Evolutionary conservation across 352 stramenopile genomes (phyloP), one percentile per base, ranked within the genome.

Genomic region (Aphanomyces stellatus): DNA sequence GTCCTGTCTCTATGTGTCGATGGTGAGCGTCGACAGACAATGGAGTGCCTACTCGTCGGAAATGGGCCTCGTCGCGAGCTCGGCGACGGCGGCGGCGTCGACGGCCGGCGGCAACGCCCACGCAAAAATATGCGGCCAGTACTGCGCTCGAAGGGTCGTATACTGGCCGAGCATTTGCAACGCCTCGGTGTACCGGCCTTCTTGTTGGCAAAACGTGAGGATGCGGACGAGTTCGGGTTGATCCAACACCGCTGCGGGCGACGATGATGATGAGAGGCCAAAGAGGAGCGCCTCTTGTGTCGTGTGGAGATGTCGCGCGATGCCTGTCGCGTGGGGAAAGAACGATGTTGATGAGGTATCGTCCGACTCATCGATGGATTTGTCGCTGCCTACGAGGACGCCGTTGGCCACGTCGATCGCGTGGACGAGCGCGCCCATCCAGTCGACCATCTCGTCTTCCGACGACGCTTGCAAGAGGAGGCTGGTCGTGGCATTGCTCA

Each of bases 371-470:
- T 25, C 4, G 40, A 27, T 22, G 70, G 37, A 35, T 34, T 37
- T 34, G 10, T 28, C 65, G 8, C 33, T 24, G 0, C 77, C 80
- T 22, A 80, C 76, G 3, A 89, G 70, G 17, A 75, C 73, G 22
- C 84, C 82, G 56, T 91, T 76, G 0, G 79, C 81, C 28, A 93
- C 81, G 4, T 82, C 75, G 53, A 93, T 91, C 1, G 82, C 82
- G 2, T 79, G 81, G 60, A 87, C 74, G 64, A 93, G 79, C 24
- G 78, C 78, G 25, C 84, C 74, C 0, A 69, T 82, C 84, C 84
- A 93, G 24, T 76, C 63, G 28, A 75, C 48, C 42, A 80, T 57
- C 57, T 93, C 82, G 10, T 73, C 60, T 30, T 81, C 73, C 0
- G 72, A 83, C 0, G 67, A 62, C 4, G 84, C 82, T 60, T 93